Base-by-base conservation (phyloP, 805 yeast genomes). In the Ogataea methanolica region DNA sequence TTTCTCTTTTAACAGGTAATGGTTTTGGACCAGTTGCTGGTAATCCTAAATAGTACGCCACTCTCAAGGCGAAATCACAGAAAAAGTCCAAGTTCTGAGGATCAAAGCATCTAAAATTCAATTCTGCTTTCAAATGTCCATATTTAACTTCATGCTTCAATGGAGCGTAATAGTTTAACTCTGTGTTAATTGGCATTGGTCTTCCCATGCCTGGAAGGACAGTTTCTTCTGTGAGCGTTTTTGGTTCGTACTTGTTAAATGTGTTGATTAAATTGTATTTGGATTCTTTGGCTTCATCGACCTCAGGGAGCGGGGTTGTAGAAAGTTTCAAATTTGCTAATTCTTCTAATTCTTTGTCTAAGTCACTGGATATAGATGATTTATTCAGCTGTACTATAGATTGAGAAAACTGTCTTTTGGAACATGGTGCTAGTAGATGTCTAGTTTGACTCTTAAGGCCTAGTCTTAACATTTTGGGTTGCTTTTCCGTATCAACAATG, bases 21-120 rank as follows among this genome's bases (percentile, higher is more conserved):
- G 83, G 87, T 33, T 72, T 74, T 17, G 92, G 84, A 2, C 90
- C 91, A 14, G 82, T 78, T 33, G 86, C 81, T 16, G 98, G 97
- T 55, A 94, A 82, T 8, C 95, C 92, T 57, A 94, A 71, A 67
- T 87, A 94, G 65, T 79, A 94, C 0, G 96, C 98, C 0, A 90
- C 89, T 68, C 99, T 80, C 47, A 86, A 72, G 4, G 94, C 88
- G 67, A 94, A 94, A 66, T 92, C 96, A 29, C 87, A 74, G 53
- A 83, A 84, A 54, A 91, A 78, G 41, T 85, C 86, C 51, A 92
- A 65, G 58, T 83, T 85, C 49, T 80, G 80, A 46, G 79, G 75
- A 49, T 84, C 86, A 64, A 78, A 85, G 9, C 92, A 84, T 54
- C 85, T 79, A 56, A 92, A 74, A 41, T 80, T 80, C 39, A 92